Evolutionary conservation across 83 land plant genomes (phyloP), one percentile per base, ranked within the genome.

Genomic region (Picea abies): DNA sequence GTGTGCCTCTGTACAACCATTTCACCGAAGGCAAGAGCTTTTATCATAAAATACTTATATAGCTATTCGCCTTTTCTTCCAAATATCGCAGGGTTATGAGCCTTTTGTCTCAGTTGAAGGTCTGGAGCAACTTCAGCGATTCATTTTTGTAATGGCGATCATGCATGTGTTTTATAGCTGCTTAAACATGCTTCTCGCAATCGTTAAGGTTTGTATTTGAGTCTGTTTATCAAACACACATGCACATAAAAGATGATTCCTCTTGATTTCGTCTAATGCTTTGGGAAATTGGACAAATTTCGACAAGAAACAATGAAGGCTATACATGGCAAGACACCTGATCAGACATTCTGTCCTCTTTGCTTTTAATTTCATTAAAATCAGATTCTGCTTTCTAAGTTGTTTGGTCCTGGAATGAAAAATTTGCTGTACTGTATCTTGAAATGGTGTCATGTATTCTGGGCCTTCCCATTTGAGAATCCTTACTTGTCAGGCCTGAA

Each of bases 51-150:
- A 41, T 22, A 20, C 52, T 80, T 39, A 61, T 22, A 14, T 7
- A 22, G 22, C 80, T 39, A 41, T 60, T 73, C 75, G 23, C 5
- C 56, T 79, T 47, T 56, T 84, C 19, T 63, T 10, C 3, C 65
- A 35, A 6, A 32, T 11, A 73, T 5, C 82, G 69, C 89, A 94
- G 96, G 90, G 93, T 47, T 78, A 89, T 82, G 95, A 94, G 81
- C 93, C 96, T 39, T 94, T 93, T 88, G 95, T 94, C 65, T 93
- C 96, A 67, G 86, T 89, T 80, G 89, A 87, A 79, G 93, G 96
- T 58, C 87, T 94, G 83, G 94, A 94, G 78, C 95, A 94, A 79
- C 91, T 94, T 65, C 96, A 94, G 60, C 89, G 89, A 56, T 93
- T 94, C 77, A 94, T 94, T 41, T 94, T 94, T 86, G 82, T 91